Conservation (phyloP, 2,329 filamentous ascomycete species). For the Tolypocladium tundrense region DNA sequence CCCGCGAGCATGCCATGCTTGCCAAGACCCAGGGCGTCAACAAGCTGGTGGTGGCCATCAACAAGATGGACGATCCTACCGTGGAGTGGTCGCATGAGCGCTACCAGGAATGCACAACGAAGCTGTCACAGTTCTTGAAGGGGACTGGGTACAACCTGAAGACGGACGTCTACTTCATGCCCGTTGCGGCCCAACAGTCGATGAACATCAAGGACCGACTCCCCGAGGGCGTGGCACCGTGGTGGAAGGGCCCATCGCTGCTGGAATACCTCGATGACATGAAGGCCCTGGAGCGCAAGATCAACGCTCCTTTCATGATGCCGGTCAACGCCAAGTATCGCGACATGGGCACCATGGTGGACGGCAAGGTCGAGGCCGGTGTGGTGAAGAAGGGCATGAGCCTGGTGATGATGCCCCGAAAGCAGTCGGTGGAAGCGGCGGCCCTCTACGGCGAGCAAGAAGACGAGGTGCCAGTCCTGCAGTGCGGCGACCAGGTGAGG, state of each 20-base stretch:
- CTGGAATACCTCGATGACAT: constrained; percentile 94
- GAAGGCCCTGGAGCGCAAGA: constrained; percentile 85
- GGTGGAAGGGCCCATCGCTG: constrained; percentile 83
- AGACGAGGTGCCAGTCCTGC: constrained; percentile 72
- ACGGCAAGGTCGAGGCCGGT: constrained; percentile 93
- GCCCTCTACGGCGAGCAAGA: constrained; percentile 93
- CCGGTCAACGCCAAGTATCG: constrained; percentile 91
- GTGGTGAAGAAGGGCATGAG: constrained; percentile 82
- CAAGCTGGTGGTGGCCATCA: constrained; percentile 88
- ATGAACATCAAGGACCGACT: constrained; percentile 84
- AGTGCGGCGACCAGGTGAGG: constrained; percentile 91
- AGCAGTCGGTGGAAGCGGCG: constrained; percentile 66
- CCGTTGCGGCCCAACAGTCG: constrained; percentile 80
- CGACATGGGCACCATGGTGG: constrained; percentile 94
- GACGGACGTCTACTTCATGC: constrained; percentile 90
- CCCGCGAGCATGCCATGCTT: constrained; percentile 92
- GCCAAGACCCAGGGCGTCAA: constrained; percentile 98
- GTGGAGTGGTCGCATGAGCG: constrained; percentile 92
- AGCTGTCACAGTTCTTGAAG: constrained; percentile 81
- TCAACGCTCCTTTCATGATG: constrained; percentile 99
- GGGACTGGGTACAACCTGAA: constrained; percentile 90
- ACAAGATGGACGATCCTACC: constrained; percentile 98
- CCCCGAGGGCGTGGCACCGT: constrained; percentile 63
- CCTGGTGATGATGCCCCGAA: constrained; percentile 94
- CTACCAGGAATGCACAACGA: constrained; percentile 86